Conservation (phyloP, 1,284 basidiomycete species). For the Pholiota adiposa region DNA sequence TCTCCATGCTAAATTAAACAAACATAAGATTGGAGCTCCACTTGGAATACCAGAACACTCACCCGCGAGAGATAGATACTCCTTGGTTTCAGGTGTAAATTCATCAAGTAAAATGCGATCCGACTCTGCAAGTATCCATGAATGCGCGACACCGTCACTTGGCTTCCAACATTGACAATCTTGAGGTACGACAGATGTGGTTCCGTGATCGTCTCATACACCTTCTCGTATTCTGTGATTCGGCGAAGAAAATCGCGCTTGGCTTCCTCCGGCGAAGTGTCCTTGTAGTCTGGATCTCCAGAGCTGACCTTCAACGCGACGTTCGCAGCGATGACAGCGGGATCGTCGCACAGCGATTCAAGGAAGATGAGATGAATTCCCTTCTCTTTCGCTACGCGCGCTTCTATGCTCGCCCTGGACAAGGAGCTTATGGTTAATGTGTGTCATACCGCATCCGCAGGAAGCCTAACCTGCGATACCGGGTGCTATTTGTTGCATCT, state of each 20-base stretch:
- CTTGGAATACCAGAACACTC: conserved; percentile 28
- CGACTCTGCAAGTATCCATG: conserved; percentile 95
- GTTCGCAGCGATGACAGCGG: conserved; percentile 92
- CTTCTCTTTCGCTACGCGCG: conserved; percentile 86
- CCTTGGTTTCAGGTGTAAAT: conserved; percentile 94
- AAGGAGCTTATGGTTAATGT: conserved; percentile 2
- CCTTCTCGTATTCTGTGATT: conserved; percentile 91
- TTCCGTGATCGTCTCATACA: conserved; percentile 96
- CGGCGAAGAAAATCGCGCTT: conserved; percentile 90
- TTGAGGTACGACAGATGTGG: conserved; percentile 85
- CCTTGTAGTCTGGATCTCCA: conserved; percentile 97
- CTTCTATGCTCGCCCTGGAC: conserved; percentile 75
- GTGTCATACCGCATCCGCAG: neutral
- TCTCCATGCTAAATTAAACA: conserved; percentile 81
- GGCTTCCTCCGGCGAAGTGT: conserved; percentile 85
- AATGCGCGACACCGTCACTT: conserved; percentile 84
- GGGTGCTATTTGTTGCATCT: conserved; percentile 96
- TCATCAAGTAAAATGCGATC: conserved; percentile 99
- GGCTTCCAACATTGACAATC: conserved; percentile 88
- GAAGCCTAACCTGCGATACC: conserved; percentile 60
- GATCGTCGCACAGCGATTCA: conserved; percentile 94
- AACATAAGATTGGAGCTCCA: neutral
- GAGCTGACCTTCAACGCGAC: conserved; percentile 95
- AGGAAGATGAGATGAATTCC: conserved; percentile 93
- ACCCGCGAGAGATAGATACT: conserved; percentile 97